phyloP scores from a whole-genome alignment of 1,284 basidiomycete species.

The Cryptococcus hybrid region DNA sequence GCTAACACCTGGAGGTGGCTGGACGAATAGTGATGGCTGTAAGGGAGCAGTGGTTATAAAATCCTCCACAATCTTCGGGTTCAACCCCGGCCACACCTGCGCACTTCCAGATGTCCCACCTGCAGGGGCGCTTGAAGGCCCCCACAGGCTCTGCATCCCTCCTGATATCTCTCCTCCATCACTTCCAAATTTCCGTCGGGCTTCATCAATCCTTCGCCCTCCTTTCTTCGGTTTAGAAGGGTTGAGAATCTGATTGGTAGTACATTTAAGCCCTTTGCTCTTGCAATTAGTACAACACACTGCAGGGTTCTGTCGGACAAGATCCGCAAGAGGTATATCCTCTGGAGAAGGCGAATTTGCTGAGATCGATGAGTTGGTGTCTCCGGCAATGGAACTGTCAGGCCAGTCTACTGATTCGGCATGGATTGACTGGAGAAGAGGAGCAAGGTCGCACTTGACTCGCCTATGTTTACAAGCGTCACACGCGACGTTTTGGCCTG shows the following conservation, averaged over 20 bases:
- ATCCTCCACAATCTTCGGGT: no score
- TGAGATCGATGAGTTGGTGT: not conserved
- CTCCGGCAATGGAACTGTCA: not conserved
- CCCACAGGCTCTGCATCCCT: no score
- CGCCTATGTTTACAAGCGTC: slow-evolving; percentile 38
- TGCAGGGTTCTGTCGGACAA: slow-evolving; percentile 32
- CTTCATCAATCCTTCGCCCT: slow-evolving; percentile 40
- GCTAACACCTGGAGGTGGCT: no score
- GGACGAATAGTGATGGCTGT: no score
- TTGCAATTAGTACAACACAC: slow-evolving; percentile 36
- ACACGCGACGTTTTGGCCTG: slow-evolving; percentile 43
- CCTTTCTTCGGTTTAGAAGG: slow-evolving; percentile 43
- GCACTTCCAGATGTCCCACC: no score
- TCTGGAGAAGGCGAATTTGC: not conserved
- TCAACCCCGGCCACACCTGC: no score
- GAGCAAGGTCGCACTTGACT: slow-evolving; percentile 39
- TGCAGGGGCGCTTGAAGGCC: no score
- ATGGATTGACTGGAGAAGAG: slow-evolving; percentile 8
- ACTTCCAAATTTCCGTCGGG: slow-evolving; percentile 30
- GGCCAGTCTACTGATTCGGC: not conserved
- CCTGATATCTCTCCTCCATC: not conserved
- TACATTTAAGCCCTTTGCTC: slow-evolving; percentile 38
- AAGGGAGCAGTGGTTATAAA: no score
- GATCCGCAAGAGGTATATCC: slow-evolving; percentile 15
- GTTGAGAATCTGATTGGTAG: slow-evolving; percentile 37